phyloP scores from a whole-genome alignment of 2,329 filamentous ascomycete genomes.

The Pestalotiopsis sp. region DNA sequence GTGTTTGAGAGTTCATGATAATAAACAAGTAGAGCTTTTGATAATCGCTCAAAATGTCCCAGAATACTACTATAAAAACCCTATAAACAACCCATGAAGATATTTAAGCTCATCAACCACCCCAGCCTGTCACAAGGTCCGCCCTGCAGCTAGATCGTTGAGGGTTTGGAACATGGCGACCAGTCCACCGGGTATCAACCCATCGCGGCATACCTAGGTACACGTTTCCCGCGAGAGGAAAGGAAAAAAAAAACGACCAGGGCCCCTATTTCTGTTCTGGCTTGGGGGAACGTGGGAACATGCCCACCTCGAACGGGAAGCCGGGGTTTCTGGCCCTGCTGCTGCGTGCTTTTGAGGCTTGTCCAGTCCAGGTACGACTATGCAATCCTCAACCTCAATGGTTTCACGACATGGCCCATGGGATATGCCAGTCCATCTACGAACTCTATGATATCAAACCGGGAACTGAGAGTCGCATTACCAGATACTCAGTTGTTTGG shows the following conservation, averaged over 20 bases:
- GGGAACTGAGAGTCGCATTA: neutral
- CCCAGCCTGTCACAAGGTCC: conserved; percentile 5
- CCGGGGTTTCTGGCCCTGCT: neutral
- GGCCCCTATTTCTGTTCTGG: neutral
- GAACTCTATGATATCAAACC: neutral
- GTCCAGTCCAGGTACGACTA: neutral
- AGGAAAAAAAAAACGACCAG: neutral
- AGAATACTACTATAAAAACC: neutral
- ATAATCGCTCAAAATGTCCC: neutral
- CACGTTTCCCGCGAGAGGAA: neutral
- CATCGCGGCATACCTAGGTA: neutral
- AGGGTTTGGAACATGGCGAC: neutral
- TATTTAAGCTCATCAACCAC: conserved; percentile 7
- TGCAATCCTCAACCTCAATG: neutral
- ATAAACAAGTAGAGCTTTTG: neutral
- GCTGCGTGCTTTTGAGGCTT: too few relatives aligned
- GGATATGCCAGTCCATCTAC: neutral
- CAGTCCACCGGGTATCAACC: neutral
- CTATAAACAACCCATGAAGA: neutral
- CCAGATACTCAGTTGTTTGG: neutral
- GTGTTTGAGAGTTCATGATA: neutral
- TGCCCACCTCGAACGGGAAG: neutral
- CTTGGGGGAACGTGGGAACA: neutral
- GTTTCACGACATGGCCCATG: conserved; percentile 1
- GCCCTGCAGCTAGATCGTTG: conserved; percentile 6